Evolutionary conservation across 2,329 filamentous ascomycete species (phyloP), one percentile per base, ranked within the genome.

Genomic region (Apiospora kogelbergensis): DNA sequence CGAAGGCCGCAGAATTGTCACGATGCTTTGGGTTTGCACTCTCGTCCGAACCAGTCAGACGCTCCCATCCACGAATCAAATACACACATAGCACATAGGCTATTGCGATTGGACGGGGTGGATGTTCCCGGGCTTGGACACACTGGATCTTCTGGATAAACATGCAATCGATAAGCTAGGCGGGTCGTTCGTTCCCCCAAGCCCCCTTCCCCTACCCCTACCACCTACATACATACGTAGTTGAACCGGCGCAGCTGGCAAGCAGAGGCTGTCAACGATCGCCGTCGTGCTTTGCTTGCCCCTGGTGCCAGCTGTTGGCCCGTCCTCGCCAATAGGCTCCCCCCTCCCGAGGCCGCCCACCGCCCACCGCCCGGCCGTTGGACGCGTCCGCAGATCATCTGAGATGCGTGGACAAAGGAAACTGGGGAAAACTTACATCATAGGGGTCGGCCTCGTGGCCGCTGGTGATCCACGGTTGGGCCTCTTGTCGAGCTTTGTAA

Each of bases 371-470:
- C 53, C 20, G 53, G 53, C 53, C 53, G 53, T 60, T 60, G 53
- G 17, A 60, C 53, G 53, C 53, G 30, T 60, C 53, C 53, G 30
- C 30, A n/a, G 53, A 60, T 60, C 53, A 60, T 33, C 26, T 60
- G 53, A 60, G 53, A 33, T 60, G 53, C 53, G 53, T 60, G 53
- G 53, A 37, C 53, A 60, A 60, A 60, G 53, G 53, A 60, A 60
- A 60, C 48, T 60, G 53, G 53, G 53, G 53, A 37, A 60, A 20
- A 60, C n/a, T 20, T 37, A 37, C 53, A 60, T 60, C 53, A 60
- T 60, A 60, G 53, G 53, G 53, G 53, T 60, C 20, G 53, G 10
- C 53, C 53, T 60, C 53, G 53, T 60, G 53, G 53, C 53, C 33
- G 44, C 7, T 10, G 53, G 17, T n/a, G 53, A 60, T 60, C 53